Conservation (phyloP, 1,139 yeast genomes). For the Saccharomyces pastorianus region DNA sequence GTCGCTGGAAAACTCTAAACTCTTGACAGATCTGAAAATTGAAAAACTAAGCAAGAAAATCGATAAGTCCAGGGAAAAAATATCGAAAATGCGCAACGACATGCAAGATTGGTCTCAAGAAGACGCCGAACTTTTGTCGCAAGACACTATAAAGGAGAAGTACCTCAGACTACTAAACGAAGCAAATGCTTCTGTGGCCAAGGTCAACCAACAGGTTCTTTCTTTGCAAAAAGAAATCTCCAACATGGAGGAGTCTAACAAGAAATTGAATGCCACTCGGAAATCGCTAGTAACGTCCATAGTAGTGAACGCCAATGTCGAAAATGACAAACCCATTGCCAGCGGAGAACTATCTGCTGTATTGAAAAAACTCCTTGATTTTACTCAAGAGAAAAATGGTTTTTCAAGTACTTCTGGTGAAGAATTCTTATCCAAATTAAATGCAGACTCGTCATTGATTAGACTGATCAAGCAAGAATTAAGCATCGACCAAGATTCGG, state of each 20-base stretch:
- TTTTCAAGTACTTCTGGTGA: conserved; percentile 19
- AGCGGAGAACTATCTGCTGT: conserved; percentile 9
- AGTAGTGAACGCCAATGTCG: not conserved
- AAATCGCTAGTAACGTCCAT: not conserved
- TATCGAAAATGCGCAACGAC: conserved; percentile 24
- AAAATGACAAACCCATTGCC: not conserved
- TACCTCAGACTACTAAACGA: not conserved
- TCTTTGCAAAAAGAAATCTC: not conserved
- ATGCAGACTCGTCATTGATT: conserved; percentile 17
- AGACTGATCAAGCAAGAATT: conserved; percentile 23
- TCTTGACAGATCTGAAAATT: conserved; percentile 25
- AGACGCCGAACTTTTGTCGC: conserved; percentile 12
- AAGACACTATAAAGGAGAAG: conserved; percentile 6
- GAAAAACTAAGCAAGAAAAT: conserved; percentile 26
- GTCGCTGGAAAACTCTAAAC: conserved; percentile 28
- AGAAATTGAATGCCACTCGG: not conserved
- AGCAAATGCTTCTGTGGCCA: not conserved
- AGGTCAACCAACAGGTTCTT: not conserved
- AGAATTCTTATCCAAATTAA: conserved; percentile 17
- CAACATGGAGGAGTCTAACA: conserved; percentile 8
- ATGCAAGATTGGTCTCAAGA: conserved; percentile 23
- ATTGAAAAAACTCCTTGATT: conserved; percentile 17
- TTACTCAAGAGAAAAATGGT: conserved; percentile 21
- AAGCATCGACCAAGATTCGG: conserved; percentile 21
- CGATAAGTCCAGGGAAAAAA: conserved; percentile 17